Conservation (phyloP, 2,329 filamentous ascomycete genomes). For the Aphanocladium album region DNA sequence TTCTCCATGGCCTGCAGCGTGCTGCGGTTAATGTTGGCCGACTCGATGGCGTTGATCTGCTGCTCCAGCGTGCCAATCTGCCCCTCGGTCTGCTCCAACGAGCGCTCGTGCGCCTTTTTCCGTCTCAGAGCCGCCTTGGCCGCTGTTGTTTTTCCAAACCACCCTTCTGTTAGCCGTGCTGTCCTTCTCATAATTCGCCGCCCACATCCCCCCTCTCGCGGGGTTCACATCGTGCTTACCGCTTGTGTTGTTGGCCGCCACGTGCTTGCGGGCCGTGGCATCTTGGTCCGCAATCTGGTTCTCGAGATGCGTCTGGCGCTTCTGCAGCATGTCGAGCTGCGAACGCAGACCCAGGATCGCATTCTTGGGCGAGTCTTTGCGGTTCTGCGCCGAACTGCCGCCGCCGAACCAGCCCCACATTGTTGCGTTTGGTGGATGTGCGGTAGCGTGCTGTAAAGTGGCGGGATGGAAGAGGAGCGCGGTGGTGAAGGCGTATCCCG, state of each 20-base stretch:
- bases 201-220: background rate
- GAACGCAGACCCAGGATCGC: slow-evolving; percentile 83
- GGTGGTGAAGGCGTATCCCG: background rate
- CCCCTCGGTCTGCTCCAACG: slow-evolving; percentile 80
- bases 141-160: slow-evolving; percentile 59
- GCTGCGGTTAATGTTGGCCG: slow-evolving; percentile 97
- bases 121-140: slow-evolving; percentile 85
- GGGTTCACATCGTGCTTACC: slow-evolving; percentile 53
- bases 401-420: slow-evolving; percentile 93
- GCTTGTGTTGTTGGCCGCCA: slow-evolving; percentile 76
- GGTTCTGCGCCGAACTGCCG: slow-evolving; percentile 72
- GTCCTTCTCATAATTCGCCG: too few species aligned
- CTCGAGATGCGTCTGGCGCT: slow-evolving; percentile 87
- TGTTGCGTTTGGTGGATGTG: slow-evolving; percentile 21
- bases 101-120: slow-evolving; percentile 92
- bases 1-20: slow-evolving; percentile 92
- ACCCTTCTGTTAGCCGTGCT: background rate
- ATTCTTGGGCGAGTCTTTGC: slow-evolving; percentile 93
- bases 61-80: slow-evolving; percentile 92
- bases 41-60: slow-evolving; percentile 95
- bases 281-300: slow-evolving; percentile 93
- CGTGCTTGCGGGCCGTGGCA: slow-evolving; percentile 79
- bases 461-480: background rate
- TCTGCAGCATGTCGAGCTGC: slow-evolving; percentile 96
- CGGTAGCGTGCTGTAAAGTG: slow-evolving; percentile 7